Percentiles rank a stretch among this genome's conserved stretches.
Conservation (phyloP, 352 stramenopile genomes). For the Ochromonadaceae sp. region DNA sequence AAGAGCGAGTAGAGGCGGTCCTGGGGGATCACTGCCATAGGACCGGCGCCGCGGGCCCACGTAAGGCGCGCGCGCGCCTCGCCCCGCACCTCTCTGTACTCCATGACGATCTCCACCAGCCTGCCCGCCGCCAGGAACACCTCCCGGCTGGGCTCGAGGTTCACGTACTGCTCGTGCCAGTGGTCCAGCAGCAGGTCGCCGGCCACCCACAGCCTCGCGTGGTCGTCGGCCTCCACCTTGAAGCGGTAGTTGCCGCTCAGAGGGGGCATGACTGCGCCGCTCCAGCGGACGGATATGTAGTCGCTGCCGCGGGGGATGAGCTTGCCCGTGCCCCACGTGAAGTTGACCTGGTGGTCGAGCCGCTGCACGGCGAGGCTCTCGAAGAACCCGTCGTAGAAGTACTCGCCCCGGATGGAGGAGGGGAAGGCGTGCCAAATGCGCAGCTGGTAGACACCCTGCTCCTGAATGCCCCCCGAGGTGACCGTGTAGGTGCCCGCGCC, state of each 20-base stretch:
- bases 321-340: conserved; percentile 28
- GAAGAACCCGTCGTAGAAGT: conserved; percentile 33
- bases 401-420: conserved; percentile 31
- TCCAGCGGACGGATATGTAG: conserved; percentile 37
- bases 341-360: conserved; percentile 36
- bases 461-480: conserved; percentile 17
- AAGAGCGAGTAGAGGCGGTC: conserved; percentile 13
- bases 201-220: conserved; percentile 37
- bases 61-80: conserved; percentile 24
- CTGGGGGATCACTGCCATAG: conserved; percentile 27
- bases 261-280: conserved; percentile 25
- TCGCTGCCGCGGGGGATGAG: conserved; percentile 30
- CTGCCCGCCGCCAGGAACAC: conserved; percentile 19
- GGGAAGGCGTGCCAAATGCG: conserved; percentile 28
- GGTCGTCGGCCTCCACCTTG: conserved; percentile 31
- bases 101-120: conserved; percentile 31
- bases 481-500: conserved; percentile 26
- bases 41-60: conserved; percentile 22
- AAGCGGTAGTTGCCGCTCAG: conserved; percentile 29
- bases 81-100: conserved; percentile 33
- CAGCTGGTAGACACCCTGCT: conserved; percentile 30
- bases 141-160: neutral
- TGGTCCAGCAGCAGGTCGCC: conserved; percentile 33
- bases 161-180: conserved; percentile 25
- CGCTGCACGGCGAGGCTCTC: conserved; percentile 24